Evolutionary conservation across 345 rosid species (phyloP).

Genomic region (Rhodamnia rubescens): DNA sequence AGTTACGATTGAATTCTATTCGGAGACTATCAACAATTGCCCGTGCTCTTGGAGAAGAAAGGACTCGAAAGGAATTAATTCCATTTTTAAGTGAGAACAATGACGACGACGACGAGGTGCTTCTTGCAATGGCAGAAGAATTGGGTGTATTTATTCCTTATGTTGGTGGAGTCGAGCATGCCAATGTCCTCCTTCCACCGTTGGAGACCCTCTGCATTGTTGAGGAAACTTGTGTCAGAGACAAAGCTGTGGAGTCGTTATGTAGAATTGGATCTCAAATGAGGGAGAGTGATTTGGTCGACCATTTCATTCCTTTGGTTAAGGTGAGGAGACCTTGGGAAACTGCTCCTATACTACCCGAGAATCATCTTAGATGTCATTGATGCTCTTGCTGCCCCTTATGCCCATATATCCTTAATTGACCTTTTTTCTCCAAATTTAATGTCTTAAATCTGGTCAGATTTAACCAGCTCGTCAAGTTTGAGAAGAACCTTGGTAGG

Average conservation of each 20-base stretch:
- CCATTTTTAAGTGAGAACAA: conserved; percentile 90
- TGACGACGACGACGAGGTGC: conserved; percentile 95
- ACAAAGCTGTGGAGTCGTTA: conserved; percentile 72
- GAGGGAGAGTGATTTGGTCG: conserved; percentile 73
- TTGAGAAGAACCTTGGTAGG: background rate
- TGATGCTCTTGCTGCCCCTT: background rate
- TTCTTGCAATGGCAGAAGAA: conserved; percentile 92
- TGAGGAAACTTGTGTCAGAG: conserved; percentile 94
- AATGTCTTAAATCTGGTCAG: background rate
- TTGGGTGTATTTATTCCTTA: conserved; percentile 82
- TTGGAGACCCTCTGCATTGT: conserved; percentile 78
- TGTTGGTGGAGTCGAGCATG: conserved; percentile 87
- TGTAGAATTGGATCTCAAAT: conserved; percentile 88
- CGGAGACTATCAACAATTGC: conserved; percentile 87
- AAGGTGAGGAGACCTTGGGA: conserved; percentile 42
- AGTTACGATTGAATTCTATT: conserved; percentile 83
- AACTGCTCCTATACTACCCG: background rate
- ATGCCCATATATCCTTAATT: background rate
- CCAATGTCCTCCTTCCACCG: conserved; percentile 67
- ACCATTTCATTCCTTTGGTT: conserved; percentile 66
- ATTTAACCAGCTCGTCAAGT: background rate
- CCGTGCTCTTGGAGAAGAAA: conserved; percentile 93
- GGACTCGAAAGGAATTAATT: conserved; percentile 81
- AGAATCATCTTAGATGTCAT: background rate
- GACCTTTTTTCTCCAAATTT: background rate